These are phyloP conservation scores for Waitea zeae DNA, from an alignment of 1,284 basidiomycete genomes.

Conservation along the genomic window DNA sequence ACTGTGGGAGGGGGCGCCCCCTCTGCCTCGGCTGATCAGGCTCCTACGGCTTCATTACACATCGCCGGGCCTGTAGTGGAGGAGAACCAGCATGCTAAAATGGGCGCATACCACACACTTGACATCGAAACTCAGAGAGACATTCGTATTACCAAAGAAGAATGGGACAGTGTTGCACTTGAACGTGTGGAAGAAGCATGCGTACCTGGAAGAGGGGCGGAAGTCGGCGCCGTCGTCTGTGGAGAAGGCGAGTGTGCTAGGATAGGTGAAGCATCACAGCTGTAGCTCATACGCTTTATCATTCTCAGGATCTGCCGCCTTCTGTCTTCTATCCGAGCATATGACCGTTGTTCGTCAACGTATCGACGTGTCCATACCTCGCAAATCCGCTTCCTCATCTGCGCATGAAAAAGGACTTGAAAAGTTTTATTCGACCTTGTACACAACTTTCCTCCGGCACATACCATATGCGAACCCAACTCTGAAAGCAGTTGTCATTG, in stretches of 20 bases:
- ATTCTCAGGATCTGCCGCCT: too few species aligned
- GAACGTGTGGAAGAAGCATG: conserved; percentile 78
- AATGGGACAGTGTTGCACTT: conserved; percentile 86
- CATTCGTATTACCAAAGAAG: conserved; percentile 77
- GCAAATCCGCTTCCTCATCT: conserved; percentile 72
- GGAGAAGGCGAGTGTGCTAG: conserved; percentile 88
- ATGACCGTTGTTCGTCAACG: conserved; percentile 93
- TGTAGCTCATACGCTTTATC: conserved; percentile 12
- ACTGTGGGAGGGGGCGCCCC: conserved; percentile 27
- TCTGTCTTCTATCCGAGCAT: conserved; percentile 90
- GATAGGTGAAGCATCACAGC: not conserved
- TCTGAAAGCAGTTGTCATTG: conserved; percentile 86
- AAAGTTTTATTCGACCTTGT: conserved; percentile 76
- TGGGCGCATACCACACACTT: conserved; percentile 92
- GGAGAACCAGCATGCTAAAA: conserved; percentile 85
- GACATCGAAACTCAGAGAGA: conserved; percentile 90
- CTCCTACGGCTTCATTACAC: conserved; percentile 54
- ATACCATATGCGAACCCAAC: conserved; percentile 64
- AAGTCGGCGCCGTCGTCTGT: conserved; percentile 91
- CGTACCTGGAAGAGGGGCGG: conserved; percentile 84
- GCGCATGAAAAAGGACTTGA: conserved; percentile 78
- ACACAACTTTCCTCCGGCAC: conserved; percentile 78
- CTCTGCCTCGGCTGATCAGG: conserved; percentile 17
- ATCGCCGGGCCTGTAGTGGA: conserved; percentile 80
- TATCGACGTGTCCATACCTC: conserved; percentile 79